Evolutionary conservation across 192 early-diverging fungal species (phyloP).

Genomic region (Backusella mclennaniae): DNA sequence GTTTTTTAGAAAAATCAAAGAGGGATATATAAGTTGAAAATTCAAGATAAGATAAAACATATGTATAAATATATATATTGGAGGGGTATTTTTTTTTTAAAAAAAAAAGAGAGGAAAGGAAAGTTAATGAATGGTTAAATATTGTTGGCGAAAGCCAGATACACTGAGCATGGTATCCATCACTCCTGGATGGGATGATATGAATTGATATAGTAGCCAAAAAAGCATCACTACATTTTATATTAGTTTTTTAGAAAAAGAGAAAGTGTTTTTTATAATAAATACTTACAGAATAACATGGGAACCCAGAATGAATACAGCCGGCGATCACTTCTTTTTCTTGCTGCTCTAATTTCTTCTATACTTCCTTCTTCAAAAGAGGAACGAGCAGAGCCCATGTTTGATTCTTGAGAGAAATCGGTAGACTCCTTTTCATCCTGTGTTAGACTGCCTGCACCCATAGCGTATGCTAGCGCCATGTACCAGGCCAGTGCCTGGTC

Average conservation of each 20-base stretch:
- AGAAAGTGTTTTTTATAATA: background rate
- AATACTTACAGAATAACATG: constrained; percentile 28
- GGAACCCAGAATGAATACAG: constrained; percentile 31
- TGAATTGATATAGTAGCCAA: constrained; percentile 24
- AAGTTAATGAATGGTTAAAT: constrained; percentile 17
- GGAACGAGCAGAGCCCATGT: background rate
- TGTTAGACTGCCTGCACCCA: constrained; percentile 21
- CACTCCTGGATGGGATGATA: constrained; percentile 23
- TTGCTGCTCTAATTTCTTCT: constrained; percentile 13
- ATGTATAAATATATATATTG: background rate
- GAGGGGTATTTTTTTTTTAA: background rate
- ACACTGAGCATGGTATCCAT: constrained; percentile 19
- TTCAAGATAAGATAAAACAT: background rate
- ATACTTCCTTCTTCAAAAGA: constrained; percentile 3
- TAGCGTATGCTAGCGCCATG: constrained; percentile 29
- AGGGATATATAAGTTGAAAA: background rate
- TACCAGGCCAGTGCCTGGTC: constrained; percentile 31
- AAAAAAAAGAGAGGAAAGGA: background rate
- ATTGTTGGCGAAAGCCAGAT: constrained; percentile 19
- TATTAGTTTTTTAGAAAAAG: background rate
- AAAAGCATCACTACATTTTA: constrained; percentile 21
- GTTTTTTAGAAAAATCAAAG: background rate
- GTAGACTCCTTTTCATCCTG: background rate
- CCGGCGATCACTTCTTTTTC: constrained; percentile 20
- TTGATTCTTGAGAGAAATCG: background rate